Base-by-base conservation (phyloP, 179 eudicot genomes). In the Gypsophila paniculata region DNA sequence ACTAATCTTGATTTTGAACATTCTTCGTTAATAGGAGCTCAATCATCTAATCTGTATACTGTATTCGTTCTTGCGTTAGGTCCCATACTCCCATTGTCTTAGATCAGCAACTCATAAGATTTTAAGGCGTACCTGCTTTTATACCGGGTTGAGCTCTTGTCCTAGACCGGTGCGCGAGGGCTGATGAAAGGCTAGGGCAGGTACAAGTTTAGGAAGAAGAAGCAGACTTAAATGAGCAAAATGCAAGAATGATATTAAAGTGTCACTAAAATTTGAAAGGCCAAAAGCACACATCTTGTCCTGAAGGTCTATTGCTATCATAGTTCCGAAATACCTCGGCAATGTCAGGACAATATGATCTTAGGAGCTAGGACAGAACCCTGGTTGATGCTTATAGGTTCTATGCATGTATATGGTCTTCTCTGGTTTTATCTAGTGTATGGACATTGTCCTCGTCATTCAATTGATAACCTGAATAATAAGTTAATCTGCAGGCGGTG, bases 211-310 rank as follows among this genome's bases (percentile, higher is more conserved):
- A n/a, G n/a, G n/a, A n/a, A n/a, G n/a, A n/a, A n/a, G n/a, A n/a
- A n/a, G n/a, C n/a, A n/a, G 65, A 78, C 66, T 61, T 69, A 74
- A 72, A 83, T 42, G 32, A 81, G 72, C 36, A 17, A 73, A 80
- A 83, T 88, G 91, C 93, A 92, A 96, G 98, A 57, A 92, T 92
- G 96, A 92, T 88, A 88, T 92, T 68, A 92, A 92, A 82, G 94
- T 82, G 94, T 78, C 79, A 91, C 98, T 61, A 94, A 90, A 79
- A 85, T 92, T 83, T 84, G 76, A 72, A 90, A 92, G 83, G 96
- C 90, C 85, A 92, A 88, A 82, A 81, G 63, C 83, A 86, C 98
- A 58, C 86, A 94, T 86, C 91, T 90, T 79, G 98, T 90, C 71
- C 86, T 78, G 54, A 88, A 89, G 97, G 96, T 89, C 42, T 67